Base-by-base conservation (phyloP, 2,329 filamentous ascomycete species). In the Didymella glomerata region DNA sequence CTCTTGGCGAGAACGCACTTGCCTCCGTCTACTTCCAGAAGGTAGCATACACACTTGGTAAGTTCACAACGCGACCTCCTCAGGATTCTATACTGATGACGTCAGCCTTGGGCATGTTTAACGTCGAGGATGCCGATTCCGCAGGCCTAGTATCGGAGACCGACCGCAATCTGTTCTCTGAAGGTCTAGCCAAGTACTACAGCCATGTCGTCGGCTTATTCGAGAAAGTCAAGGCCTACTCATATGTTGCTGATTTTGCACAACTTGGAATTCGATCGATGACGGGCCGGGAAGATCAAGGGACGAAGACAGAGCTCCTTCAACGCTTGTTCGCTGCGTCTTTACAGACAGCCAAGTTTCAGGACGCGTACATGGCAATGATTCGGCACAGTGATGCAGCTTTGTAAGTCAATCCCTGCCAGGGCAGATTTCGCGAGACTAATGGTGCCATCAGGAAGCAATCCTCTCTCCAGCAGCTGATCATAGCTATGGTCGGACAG, bases 281-380 rank as follows among this genome's bases (percentile, higher is more conserved):
- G 51, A 62, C 59, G 38, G 69, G 71, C 27, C 64, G 65, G 16
- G 65, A 75, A 45, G 68, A 74, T 2, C 61, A 70, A 20, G 68
- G 72, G 66, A 50, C 78, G 74, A 73, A 75, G 54, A 72, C 69
- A 0, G 74, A 77, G 2, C 86, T 98, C 69, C 87, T 96, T 20
- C 90, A 88, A 65, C 89, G 93, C 2, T 84, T 97, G 2, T 98
- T 98, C 81, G 89, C 88, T 62, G 91, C 92, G 18, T 89, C 92
- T 0, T 82, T 95, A 20, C 86, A 90, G 60, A 92, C 90, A 18
- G 90, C 88, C 7, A 89, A 91, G 56, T 98, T 93, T 70, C 88
- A 92, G 60, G 83, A 91, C 40, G 94, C 95, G 0, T 96, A 96
- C 77, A 87, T 88, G 4, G 90, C 90, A 0, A 83, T 98, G 27